Evolutionary conservation across 164 flowering plant genomes (phyloP).

Genomic region (Warburgia ugandensis): DNA sequence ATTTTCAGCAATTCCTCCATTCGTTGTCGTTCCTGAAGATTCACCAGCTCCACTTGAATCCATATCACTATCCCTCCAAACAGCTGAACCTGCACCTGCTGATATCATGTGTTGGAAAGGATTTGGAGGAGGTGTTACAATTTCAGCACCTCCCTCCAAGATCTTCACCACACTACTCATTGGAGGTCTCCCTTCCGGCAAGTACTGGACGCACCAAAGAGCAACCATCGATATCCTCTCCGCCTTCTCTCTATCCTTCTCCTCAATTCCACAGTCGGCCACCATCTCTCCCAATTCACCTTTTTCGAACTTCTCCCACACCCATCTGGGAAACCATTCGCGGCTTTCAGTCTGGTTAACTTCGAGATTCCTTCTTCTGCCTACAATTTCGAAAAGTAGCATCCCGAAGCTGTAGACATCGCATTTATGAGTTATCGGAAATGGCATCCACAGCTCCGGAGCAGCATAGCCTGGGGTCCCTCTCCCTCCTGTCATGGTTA

Average conservation of each 20-base stretch:
- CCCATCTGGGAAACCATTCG: background rate
- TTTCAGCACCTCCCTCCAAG: background rate
- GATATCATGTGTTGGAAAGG: background rate
- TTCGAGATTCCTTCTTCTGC: background rate
- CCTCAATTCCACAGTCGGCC: background rate
- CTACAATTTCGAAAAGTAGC: conserved; percentile 3
- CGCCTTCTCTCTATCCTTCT: background rate
- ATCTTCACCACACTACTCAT: conserved; percentile 7
- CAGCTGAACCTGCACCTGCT: background rate
- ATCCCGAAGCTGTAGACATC: conserved; percentile 11
- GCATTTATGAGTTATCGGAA: too few relatives aligned
- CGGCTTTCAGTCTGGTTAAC: background rate
- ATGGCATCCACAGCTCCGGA: conserved; percentile 1
- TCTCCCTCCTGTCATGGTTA: background rate
- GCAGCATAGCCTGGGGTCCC: conserved; percentile 9
- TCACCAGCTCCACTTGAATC: background rate
- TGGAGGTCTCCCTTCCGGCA: background rate
- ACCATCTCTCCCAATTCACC: background rate
- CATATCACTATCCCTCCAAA: background rate
- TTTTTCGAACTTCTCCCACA: conserved; percentile 2
- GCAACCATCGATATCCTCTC: background rate
- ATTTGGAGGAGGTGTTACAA: background rate
- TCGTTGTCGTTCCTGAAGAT: too few relatives aligned
- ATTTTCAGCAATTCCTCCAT: too few relatives aligned
- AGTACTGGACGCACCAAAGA: background rate